Percentiles rank a stretch among this genome's conserved stretches.
These are phyloP conservation scores for Talaromyces funiculosus DNA, from an alignment of 2,329 filamentous ascomycete species.

Conservation along the genomic window DNA sequence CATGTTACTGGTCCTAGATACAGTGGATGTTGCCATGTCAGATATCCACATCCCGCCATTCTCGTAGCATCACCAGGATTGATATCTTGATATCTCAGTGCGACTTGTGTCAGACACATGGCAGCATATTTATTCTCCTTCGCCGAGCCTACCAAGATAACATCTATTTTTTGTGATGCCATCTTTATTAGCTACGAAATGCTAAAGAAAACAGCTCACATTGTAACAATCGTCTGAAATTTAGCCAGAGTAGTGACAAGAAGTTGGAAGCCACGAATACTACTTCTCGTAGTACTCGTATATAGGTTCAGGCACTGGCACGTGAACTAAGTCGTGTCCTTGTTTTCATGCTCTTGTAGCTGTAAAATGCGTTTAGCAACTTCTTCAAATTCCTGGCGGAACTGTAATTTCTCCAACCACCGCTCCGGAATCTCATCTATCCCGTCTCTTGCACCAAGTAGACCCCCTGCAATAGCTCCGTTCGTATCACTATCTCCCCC, in stretches of 20 bases:
- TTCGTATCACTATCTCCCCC: slow-evolving; percentile 6
- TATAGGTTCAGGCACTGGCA: too few relatives aligned
- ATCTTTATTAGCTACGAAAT: background rate
- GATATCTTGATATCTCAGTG: background rate
- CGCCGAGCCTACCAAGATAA: background rate
- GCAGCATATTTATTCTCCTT: background rate
- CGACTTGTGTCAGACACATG: background rate
- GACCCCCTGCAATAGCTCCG: slow-evolving; percentile 2
- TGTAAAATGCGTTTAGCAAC: slow-evolving; percentile 26
- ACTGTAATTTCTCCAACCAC: slow-evolving; percentile 1
- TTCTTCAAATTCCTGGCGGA: slow-evolving; percentile 1
- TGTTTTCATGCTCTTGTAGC: background rate
- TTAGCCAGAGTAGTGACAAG: too few relatives aligned
- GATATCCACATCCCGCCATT: too few relatives aligned
- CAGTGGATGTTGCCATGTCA: too few relatives aligned
- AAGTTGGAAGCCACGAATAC: too few relatives aligned
- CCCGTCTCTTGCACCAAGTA: slow-evolving; percentile 2
- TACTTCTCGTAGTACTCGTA: too few relatives aligned
- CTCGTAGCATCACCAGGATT: background rate
- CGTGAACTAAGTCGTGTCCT: too few relatives aligned
- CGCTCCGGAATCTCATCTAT: background rate
- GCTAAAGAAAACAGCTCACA: too few relatives aligned
- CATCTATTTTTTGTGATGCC: background rate
- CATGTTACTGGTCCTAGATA: too few relatives aligned
- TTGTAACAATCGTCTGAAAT: too few relatives aligned